These are phyloP conservation scores for Capronia americana DNA, from an alignment of 2,329 filamentous ascomycete genomes.

Conservation along the genomic window DNA sequence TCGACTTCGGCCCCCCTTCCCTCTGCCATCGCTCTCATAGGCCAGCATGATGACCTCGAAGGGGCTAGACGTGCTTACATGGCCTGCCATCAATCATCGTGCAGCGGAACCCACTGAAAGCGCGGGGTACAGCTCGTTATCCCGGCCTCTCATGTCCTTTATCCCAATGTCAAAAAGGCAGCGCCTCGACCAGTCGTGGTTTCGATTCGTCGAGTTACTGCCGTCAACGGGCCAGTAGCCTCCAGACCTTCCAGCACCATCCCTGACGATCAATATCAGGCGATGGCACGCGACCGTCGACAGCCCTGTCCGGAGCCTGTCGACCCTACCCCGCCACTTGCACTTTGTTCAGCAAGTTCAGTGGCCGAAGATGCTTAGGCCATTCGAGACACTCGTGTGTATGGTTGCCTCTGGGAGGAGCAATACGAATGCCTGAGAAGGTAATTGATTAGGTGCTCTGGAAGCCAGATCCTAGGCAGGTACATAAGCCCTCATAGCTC, in stretches of 20 bases:
- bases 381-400: neutral
- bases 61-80: neutral
- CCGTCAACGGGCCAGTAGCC: neutral
- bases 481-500: neutral
- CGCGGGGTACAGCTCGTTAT: slow-evolving; percentile 16
- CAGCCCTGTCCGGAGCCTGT: neutral
- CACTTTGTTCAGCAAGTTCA: neutral
- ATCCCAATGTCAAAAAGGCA: too few relatives aligned
- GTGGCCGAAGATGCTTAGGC: neutral
- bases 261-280: neutral
- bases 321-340: neutral
- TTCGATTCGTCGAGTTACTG: neutral
- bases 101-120: neutral
- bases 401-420: neutral
- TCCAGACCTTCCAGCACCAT: neutral
- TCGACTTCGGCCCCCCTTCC: neutral
- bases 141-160: too few relatives aligned
- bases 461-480: neutral
- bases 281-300: slow-evolving; percentile 5
- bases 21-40: neutral
- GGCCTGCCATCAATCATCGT: neutral
- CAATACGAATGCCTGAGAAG: slow-evolving; percentile 1
- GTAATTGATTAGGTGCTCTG: neutral
- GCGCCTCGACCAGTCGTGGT: neutral
- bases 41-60: neutral